Conservation (phyloP, 192 early-diverging fungal genomes). For the Coemansia guatemalensis region DNA sequence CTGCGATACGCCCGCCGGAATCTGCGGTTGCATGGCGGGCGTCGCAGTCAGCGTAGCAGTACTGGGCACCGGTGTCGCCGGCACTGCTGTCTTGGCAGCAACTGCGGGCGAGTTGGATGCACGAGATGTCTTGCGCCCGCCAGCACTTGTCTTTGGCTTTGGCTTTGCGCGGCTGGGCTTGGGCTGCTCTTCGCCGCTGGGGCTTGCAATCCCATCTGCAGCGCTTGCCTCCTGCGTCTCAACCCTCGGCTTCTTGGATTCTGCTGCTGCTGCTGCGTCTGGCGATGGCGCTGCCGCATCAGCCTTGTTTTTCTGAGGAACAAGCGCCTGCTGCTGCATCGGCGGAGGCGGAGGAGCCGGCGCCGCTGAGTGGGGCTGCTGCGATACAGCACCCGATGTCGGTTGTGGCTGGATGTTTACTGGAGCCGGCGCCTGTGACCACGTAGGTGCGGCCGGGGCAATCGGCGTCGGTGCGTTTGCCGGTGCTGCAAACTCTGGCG, state of each 20-base stretch:
- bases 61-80: constrained; percentile 2
- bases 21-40: neutral
- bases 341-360: neutral
- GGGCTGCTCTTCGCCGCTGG: constrained; percentile 17
- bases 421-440: constrained; percentile 6
- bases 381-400: neutral
- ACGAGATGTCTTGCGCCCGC: constrained; percentile 19
- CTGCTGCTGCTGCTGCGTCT: neutral
- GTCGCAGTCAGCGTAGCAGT: neutral
- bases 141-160: constrained; percentile 15
- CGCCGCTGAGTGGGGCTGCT: neutral
- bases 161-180: constrained; percentile 30
- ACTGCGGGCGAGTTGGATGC: constrained; percentile 45
- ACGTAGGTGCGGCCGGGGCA: constrained; percentile 10
- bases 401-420: constrained; percentile 39
- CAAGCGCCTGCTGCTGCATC: constrained; percentile 11
- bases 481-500: constrained; percentile 25
- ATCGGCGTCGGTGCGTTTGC: constrained; percentile 4
- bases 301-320: constrained; percentile 44
- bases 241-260: constrained; percentile 23
- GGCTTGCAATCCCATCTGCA: constrained; percentile 2
- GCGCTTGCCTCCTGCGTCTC: constrained; percentile 3
- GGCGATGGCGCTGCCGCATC: constrained; percentile 3
- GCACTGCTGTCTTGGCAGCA: constrained; percentile 15
- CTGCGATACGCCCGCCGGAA: neutral